Evolutionary conservation across 768 basidiomycete species (phyloP), one percentile per base, ranked within the genome.

Genomic region (Neoboletus subvelutipes): DNA sequence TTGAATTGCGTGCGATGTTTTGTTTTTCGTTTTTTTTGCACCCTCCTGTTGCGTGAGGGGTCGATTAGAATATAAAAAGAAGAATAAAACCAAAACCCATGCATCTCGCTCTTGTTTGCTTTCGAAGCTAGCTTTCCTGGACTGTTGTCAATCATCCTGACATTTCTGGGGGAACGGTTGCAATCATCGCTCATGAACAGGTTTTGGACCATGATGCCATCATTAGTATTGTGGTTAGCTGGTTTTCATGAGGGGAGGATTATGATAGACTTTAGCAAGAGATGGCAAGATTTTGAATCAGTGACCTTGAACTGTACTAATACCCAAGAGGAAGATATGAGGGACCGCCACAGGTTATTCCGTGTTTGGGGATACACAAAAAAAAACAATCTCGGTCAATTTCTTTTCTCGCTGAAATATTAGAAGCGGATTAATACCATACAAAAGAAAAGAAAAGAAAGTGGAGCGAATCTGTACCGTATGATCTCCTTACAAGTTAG

Each of bases 1-100:
- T 59, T 56, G 58, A 48, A 65, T 53, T 29, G 52, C 51, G 41
- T 56, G 56, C 28, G 57, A 58, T 56, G 34, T 54, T 54, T 49
- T 52, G 18, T 37, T 37, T 50, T 31, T 45, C 5, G 3, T 15
- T 5, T 50, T 55, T 62, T 56, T 57, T 57, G 65, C 61, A 58
- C 51, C 45, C 52, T 55, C 62, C 58, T 56, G 53, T 58, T 63
- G 67, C 58, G 68, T 65, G 68, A 60, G 67, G 68, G 54, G 68
- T 66, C 55, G 20, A 52, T 33, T 55, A 66, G 50, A 55, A 57
- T 48, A 62, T 31, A 52, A 45, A 54, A 47, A 41, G 24, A 46
- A 36, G 41, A 31, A 47, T 33, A 43, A 49, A 40, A 53, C n/a
- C 34, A 39, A 28, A 31, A 15, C 15, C 5, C 20, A 22, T 31